Evolutionary conservation across 495 filamentous ascomycete genomes (phyloP).

Genomic region (Aspergillus nidulans): DNA sequence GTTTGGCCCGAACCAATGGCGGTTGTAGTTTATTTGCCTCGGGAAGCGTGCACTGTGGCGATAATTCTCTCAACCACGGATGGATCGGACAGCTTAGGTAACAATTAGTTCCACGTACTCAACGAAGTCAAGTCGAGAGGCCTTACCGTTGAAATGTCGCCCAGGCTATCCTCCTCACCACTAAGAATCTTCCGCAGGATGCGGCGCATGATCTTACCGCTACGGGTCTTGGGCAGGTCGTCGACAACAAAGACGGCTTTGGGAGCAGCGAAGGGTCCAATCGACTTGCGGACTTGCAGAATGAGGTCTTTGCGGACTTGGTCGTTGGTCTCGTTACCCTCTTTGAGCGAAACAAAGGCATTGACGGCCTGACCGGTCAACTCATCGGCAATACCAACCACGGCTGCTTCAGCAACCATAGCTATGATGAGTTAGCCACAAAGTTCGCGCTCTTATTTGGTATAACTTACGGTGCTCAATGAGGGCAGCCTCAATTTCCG

Average conservation of each 20-base stretch:
- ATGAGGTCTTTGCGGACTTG: constrained; percentile 89
- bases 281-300: constrained; percentile 91
- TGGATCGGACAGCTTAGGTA: constrained; percentile 82
- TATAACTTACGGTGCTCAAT: constrained; percentile 77
- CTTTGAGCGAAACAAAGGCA: constrained; percentile 92
- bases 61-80: constrained; percentile 89
- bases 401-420: constrained; percentile 84
- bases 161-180: constrained; percentile 93
- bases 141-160: constrained; percentile 85
- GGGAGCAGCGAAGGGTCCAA: constrained; percentile 94
- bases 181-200: constrained; percentile 96
- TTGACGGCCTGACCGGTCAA: constrained; percentile 96
- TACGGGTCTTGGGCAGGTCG: constrained; percentile 93
- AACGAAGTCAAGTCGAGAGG: constrained; percentile 9
- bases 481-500: constrained; percentile 95
- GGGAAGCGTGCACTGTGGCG: constrained; percentile 61
- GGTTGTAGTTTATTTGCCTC: constrained; percentile 44
- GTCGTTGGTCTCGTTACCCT: constrained; percentile 71
- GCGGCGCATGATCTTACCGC: constrained; percentile 97
- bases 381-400: constrained; percentile 90
- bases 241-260: constrained; percentile 87
- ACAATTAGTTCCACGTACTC: constrained; percentile 1
- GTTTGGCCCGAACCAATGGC: constrained; percentile 16
- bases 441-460: background rate
- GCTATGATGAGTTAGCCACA: constrained; percentile 22